These are phyloP conservation scores for Clavariopsis aquatica DNA, from an alignment of 495 filamentous ascomycete genomes.

Conservation along the genomic window DNA sequence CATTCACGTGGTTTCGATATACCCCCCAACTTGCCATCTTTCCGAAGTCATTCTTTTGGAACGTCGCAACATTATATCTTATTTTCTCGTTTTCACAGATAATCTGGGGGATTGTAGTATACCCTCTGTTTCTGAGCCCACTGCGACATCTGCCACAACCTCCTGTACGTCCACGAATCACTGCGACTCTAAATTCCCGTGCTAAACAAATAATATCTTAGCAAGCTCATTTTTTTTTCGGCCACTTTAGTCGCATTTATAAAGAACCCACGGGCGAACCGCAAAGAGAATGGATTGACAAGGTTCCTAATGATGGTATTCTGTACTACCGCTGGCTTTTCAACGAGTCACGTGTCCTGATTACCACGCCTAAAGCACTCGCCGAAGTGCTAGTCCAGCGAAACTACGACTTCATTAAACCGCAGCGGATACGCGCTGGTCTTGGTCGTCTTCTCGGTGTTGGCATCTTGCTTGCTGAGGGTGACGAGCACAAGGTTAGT, in stretches of 20 bases:
- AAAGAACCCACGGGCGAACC: constrained; percentile 62
- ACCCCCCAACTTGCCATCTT: constrained; percentile 7
- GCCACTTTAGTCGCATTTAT: constrained; percentile 59
- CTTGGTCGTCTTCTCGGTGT: constrained; percentile 70
- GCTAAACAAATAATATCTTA: constrained; percentile 8
- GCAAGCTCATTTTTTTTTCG: constrained; percentile 53
- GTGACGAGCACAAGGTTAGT: constrained; percentile 71
- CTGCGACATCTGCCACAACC: constrained; percentile 32
- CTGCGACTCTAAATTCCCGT: too few species aligned
- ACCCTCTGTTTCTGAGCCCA: constrained; percentile 73
- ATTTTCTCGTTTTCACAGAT: constrained; percentile 3
- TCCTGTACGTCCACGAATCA: constrained; percentile 44
- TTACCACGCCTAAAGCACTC: constrained; percentile 64
- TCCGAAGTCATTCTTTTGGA: constrained; percentile 20
- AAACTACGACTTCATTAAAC: constrained; percentile 81
- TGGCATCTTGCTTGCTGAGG: constrained; percentile 80
- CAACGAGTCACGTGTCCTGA: constrained; percentile 70
- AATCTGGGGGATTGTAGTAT: constrained; percentile 47
- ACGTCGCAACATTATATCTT: constrained; percentile 13
- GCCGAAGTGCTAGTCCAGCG: constrained; percentile 63
- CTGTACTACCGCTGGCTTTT: constrained; percentile 71
- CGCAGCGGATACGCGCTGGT: constrained; percentile 54
- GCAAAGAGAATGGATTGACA: constrained; percentile 67
- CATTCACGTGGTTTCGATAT: constrained; percentile 23
- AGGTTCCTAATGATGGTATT: constrained; percentile 82